Base-by-base conservation (phyloP, 148 eudicot species). In the Fagopyrum esculentum region DNA sequence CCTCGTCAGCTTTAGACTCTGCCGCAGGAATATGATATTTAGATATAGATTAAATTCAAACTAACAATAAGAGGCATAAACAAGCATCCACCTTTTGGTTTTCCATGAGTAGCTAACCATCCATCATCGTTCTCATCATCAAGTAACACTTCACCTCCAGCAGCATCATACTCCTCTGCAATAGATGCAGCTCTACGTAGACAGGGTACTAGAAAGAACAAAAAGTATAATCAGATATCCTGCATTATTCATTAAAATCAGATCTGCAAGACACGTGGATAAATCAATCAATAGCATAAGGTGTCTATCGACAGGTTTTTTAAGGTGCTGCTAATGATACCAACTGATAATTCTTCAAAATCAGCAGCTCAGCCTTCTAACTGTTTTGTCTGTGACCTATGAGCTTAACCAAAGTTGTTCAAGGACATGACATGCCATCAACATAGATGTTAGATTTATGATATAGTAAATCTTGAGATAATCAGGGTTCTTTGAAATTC, bases 71-170 rank as follows among this genome's bases (percentile, higher is more conserved):
- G 47, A 45, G 17, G 43, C 13, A 63, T 66, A 40, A 60, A 66
- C 71, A 40, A 12, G 71, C 45, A 73, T 19, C 63, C 55, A 94
- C 98, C 97, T 87, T 86, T 94, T 46, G 98, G 97, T 79, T 84
- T 86, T 68, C 98, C 98, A 85, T 94, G 98, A 77, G 97, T 94
- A 77, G 98, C 98, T 73, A 94, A 81, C 98, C 98, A 94, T 59
- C 98, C 98, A 86, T 94, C 98, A 81, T 90, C 83, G 54, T 91
- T 95, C 76, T 94, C 98, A 84, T 90, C 75, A 40, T 94, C 98
- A 78, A 94, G 87, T 54, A 94, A 80, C 73, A 94, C 86, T 86
- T 94, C 98, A 83, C 92, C 97, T 11, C 98, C 98, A 73, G 96
- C 98, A 84, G 97, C 98, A 79, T 90, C 97, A 81, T 87, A 91